phyloP scores from a whole-genome alignment of 2,329 filamentous ascomycete species.

The Cercospora sesami region DNA sequence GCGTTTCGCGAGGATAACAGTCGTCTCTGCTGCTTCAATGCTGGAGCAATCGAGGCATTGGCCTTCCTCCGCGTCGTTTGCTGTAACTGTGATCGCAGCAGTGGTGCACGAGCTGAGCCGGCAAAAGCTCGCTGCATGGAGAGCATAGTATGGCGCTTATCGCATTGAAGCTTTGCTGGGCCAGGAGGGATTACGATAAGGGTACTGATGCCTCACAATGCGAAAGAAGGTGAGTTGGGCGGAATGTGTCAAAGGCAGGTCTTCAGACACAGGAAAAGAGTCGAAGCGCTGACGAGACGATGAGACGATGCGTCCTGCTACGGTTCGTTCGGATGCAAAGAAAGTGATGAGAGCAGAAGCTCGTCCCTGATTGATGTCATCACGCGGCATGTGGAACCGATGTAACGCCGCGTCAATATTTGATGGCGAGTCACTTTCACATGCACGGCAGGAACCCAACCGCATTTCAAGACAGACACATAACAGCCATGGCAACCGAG shows the following conservation, averaged over 20 bases:
- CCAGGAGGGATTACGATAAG: slow-evolving; percentile 3
- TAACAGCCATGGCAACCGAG: slow-evolving; percentile 53
- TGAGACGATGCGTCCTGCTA: background rate
- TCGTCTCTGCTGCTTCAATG: slow-evolving; percentile 12
- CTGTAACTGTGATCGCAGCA: slow-evolving; percentile 12
- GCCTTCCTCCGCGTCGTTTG: slow-evolving; percentile 10
- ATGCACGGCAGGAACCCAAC: background rate
- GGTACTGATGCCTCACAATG: background rate
- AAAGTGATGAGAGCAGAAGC: slow-evolving; percentile 2
- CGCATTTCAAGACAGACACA: background rate
- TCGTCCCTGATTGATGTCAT: slow-evolving; percentile 3
- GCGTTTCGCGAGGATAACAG: slow-evolving; percentile 10
- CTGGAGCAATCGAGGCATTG: slow-evolving; percentile 15
- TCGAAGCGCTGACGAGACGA: background rate
- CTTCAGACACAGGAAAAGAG: background rate
- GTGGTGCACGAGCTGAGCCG: slow-evolving; percentile 24
- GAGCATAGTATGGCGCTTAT: slow-evolving; percentile 25
- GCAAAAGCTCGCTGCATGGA: slow-evolving; percentile 28
- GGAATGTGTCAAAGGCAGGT: background rate
- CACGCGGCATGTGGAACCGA: background rate
- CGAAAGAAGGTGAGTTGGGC: background rate
- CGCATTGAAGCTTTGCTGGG: slow-evolving; percentile 23
- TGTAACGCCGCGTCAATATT: slow-evolving; percentile 6
- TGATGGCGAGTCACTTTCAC: slow-evolving; percentile 10
- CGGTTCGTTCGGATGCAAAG: background rate